A percentile compares a stretch with the other conserved stretches of the same genome.
These are phyloP conservation scores for Olyra latifolia DNA, from an alignment of 176 grass and related monocot species.

Conservation along the genomic window DNA sequence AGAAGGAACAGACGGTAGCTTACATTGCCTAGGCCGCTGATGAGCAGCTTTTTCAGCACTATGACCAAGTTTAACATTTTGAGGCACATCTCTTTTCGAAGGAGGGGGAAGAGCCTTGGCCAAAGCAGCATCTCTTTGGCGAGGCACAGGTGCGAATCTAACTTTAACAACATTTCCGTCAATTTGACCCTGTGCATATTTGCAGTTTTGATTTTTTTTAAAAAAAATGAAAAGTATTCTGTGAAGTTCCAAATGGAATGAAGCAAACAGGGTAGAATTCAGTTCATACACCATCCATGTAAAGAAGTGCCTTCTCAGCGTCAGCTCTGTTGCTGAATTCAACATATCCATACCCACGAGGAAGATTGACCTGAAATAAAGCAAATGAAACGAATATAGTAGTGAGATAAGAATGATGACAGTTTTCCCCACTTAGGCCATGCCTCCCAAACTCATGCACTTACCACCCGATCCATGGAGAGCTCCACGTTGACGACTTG, in stretches of 20 bases:
- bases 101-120: slow-evolving; percentile 44
- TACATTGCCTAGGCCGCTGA: slow-evolving; percentile 58
- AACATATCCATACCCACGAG: slow-evolving; percentile 86
- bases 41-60: slow-evolving; percentile 61
- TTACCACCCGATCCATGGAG: slow-evolving; percentile 80
- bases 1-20: slow-evolving; percentile 42
- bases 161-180: slow-evolving; percentile 82
- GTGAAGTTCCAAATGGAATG: background rate
- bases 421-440: background rate
- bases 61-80: slow-evolving; percentile 52
- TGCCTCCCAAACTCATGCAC: background rate
- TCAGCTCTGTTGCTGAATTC: slow-evolving; percentile 81
- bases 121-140: slow-evolving; percentile 50
- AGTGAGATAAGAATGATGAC: background rate
- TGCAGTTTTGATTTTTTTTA: background rate
- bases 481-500: slow-evolving; percentile 86
- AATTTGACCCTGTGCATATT: slow-evolving; percentile 69
- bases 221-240: accelerated
- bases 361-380: slow-evolving; percentile 82
- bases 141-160: slow-evolving; percentile 63
- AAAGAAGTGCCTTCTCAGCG: slow-evolving; percentile 96
- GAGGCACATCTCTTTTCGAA: slow-evolving; percentile 56
- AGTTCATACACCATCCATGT: slow-evolving; percentile 86
- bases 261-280: background rate
- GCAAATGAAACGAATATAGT: background rate